Evolutionary conservation across 257 asterid genomes (phyloP).

Genomic region (Nicotiana noctiflora): DNA sequence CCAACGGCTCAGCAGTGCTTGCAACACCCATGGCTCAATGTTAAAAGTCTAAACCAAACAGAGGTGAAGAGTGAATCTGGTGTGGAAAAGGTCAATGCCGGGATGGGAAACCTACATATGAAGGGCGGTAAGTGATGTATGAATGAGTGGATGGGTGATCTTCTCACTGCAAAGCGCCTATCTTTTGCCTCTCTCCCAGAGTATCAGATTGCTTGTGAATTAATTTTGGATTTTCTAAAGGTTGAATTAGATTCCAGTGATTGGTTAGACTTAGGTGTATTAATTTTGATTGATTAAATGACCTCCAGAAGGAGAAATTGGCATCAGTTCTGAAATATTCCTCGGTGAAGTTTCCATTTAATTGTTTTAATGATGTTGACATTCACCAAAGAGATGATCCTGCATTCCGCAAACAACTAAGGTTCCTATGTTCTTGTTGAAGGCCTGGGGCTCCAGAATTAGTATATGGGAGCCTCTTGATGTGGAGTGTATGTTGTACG

Average conservation of each 20-base stretch:
- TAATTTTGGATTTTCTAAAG: not conserved
- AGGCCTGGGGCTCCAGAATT: not conserved
- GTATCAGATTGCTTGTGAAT: conserved; percentile 39
- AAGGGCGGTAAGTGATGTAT: conserved; percentile 46
- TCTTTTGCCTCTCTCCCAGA: conserved; percentile 17
- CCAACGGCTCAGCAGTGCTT: conserved; percentile 86
- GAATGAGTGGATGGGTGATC: conserved; percentile 6
- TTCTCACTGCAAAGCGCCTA: not conserved
- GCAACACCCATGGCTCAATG: conserved; percentile 80
- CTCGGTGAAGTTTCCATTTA: not conserved
- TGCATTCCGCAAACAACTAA: not conserved
- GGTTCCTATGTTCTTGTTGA: not conserved
- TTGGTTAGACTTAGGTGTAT: conserved; percentile 3
- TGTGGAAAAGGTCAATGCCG: conserved; percentile 42
- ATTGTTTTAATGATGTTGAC: not conserved
- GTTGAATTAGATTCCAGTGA: not conserved
- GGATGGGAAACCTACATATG: conserved; percentile 51
- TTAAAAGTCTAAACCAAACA: conserved; percentile 19
- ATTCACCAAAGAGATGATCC: not conserved
- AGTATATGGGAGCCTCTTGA: not conserved
- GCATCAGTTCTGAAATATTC: not conserved
- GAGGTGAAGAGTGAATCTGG: conserved; percentile 43
- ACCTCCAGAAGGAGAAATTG: not conserved
- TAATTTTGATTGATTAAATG: not conserved
- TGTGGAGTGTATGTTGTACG: conserved; percentile 1